phyloP scores from a whole-genome alignment of 2,329 filamentous ascomycete species.

The Teratosphaeria viscida region DNA sequence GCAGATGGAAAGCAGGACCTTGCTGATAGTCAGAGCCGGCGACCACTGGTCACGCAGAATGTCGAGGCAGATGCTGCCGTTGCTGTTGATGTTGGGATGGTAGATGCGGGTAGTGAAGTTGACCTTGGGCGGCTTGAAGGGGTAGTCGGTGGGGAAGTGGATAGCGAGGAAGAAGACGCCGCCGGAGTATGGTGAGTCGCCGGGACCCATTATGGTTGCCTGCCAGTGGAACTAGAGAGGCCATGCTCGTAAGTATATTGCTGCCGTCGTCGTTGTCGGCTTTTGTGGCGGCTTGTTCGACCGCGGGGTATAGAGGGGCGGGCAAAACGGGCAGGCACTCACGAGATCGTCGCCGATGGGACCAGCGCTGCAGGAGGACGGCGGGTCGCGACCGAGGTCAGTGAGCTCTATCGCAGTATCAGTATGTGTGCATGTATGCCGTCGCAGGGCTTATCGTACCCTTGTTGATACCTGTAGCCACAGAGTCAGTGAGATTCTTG shows the following conservation, averaged over 20 bases:
- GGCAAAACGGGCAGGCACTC: constrained; percentile 36
- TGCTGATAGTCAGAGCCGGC: constrained; percentile 93
- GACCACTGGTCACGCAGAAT: constrained; percentile 99
- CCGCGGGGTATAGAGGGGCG: constrained; percentile 5
- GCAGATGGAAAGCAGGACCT: constrained; percentile 97
- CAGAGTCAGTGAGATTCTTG: neutral
- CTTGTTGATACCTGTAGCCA: constrained; percentile 2
- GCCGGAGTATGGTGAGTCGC: constrained; percentile 94
- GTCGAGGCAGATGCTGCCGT: constrained; percentile 97
- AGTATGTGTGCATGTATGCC: neutral
- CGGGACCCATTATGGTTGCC: constrained; percentile 98
- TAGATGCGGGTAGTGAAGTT: constrained; percentile 99
- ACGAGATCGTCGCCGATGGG: constrained; percentile 97
- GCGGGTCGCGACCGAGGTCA: constrained; percentile 58
- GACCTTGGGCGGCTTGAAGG: constrained; percentile 99
- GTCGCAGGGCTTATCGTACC: neutral
- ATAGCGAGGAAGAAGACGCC: constrained; percentile 99
- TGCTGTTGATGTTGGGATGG: constrained; percentile 99
- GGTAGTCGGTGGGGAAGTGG: constrained; percentile 99
- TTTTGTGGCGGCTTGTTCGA: neutral
- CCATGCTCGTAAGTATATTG: neutral
- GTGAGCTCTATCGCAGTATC: neutral
- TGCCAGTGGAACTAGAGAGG: constrained; percentile 90
- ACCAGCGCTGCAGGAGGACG: constrained; percentile 95
- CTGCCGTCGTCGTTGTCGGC: neutral